Base-by-base conservation (phyloP, 768 basidiomycete species). In the Amanita rimosa region DNA sequence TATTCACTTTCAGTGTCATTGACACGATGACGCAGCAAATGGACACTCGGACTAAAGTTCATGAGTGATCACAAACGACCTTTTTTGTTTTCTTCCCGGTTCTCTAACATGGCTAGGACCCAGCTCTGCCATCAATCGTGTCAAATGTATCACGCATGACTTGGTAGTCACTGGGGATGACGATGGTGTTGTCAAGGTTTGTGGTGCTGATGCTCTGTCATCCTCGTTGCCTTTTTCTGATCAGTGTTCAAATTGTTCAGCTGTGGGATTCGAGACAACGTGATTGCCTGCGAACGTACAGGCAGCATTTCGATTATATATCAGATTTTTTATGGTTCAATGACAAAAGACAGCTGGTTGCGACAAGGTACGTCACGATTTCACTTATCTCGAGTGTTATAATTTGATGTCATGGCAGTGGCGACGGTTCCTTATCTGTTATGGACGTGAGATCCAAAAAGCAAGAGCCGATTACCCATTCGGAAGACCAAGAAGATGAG, bases 401-500 rank as follows among this genome's bases (percentile, higher is more conserved):
- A 6, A 0, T 22, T 21, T 26, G 6, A 41, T 41, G 6, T 21
- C 14, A 35, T 37, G 19, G 24, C 8, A 97, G 94, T 54, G 94
- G 89, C 34, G 94, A 97, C 63, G 93, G 91, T 2, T 91, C 91
- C 11, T 68, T 97, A 42, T 94, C 91, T 16, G 92, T 95, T 37
- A 81, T 94, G 60, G 94, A 97, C 56, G 78, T 94, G 21, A 79
- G 93, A 50, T 81, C 87, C 14, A 91, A 83, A 55, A 88, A 87
- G 57, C 53, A 72, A 10, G 77, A 83, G 44, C 88, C 89, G 1
- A 65, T 87, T 51, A 83, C 84, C 1, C 85, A 92, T 47, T 95
- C 91, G 13, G 93, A 95, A 60, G 89, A 95, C 67, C 94, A 97
- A 61, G 94, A 96, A 58, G 94, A 97, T 60, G 94, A 97, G 58